These are phyloP conservation scores for Emmonsiellopsis sp. DNA, from an alignment of 2,329 filamentous ascomycete species.

Conservation along the genomic window DNA sequence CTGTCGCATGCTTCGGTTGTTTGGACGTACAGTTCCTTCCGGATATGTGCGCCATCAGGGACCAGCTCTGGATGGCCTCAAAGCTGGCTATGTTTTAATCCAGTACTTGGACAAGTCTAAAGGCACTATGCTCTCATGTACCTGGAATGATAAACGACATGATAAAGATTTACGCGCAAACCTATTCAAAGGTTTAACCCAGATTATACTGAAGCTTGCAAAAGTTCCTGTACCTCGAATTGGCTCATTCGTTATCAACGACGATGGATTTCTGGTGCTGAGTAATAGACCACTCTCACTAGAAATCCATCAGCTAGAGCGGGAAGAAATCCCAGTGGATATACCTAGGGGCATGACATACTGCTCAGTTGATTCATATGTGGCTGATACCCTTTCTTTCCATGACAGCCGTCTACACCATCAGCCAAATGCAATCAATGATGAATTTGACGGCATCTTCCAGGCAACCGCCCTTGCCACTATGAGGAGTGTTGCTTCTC, in stretches of 20 bases:
- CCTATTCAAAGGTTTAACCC: slow-evolving; percentile 14
- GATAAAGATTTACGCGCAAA: slow-evolving; percentile 12
- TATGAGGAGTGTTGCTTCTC: slow-evolving; percentile 21
- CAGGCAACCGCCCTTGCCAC: slow-evolving; percentile 20
- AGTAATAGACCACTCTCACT: slow-evolving; percentile 18
- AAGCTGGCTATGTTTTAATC: slow-evolving; percentile 13
- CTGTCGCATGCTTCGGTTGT: slow-evolving; percentile 3
- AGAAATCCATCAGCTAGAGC: slow-evolving; percentile 17
- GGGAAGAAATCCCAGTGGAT: slow-evolving; percentile 17
- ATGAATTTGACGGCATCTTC: slow-evolving; percentile 13
- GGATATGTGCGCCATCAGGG: slow-evolving; percentile 4
- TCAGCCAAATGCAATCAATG: slow-evolving; percentile 21
- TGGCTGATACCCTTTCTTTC: slow-evolving; percentile 17
- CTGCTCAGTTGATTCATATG: slow-evolving; percentile 17
- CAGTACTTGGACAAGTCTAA: slow-evolving; percentile 12
- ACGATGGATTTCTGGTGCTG: slow-evolving; percentile 15
- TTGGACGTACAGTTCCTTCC: slow-evolving; percentile 4
- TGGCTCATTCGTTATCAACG: slow-evolving; percentile 24
- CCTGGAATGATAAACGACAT: slow-evolving; percentile 11
- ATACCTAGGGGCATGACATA: slow-evolving; percentile 19
- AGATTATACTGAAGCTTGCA: slow-evolving; percentile 12
- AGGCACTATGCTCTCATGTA: slow-evolving; percentile 16
- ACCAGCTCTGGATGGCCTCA: background rate
- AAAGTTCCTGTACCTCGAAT: slow-evolving; percentile 22
- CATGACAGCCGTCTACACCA: slow-evolving; percentile 20